These are phyloP conservation scores for Coffea canephora DNA, from an alignment of 257 asterid genomes.

Conservation along the genomic window DNA sequence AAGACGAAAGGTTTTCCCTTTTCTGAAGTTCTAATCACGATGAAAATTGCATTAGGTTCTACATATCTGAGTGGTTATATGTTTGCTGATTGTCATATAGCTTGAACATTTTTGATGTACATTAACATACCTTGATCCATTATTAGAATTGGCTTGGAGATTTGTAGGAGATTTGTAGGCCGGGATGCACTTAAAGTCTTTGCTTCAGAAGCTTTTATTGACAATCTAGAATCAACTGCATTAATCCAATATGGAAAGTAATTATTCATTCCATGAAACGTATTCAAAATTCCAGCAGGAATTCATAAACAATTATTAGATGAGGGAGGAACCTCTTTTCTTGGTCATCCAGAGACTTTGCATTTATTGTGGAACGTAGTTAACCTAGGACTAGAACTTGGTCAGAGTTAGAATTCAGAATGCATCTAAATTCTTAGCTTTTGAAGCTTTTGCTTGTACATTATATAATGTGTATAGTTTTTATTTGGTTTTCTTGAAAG, in stretches of 20 bases:
- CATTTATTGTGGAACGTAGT: background rate
- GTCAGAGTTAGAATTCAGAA: background rate
- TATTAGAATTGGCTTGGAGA: background rate
- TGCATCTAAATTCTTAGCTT: conserved; percentile 1
- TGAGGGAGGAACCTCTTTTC: background rate
- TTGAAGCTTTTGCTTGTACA: background rate
- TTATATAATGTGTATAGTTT: background rate
- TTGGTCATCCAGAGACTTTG: background rate
- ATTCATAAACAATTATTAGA: background rate
- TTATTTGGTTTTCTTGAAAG: background rate
- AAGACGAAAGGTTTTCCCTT: conserved; percentile 61
- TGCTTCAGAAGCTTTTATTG: background rate
- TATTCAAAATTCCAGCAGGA: background rate
- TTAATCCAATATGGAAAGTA: background rate
- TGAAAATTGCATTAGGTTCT: background rate
- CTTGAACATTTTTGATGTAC: background rate
- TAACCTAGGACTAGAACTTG: background rate
- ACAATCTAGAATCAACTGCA: background rate
- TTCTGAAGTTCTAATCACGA: background rate
- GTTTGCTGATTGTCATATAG: background rate
- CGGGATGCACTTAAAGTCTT: background rate
- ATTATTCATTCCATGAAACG: background rate
- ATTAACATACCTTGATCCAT: background rate
- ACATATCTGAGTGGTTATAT: background rate
- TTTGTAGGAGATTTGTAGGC: background rate